Conservation (phyloP, 1,284 basidiomycete genomes). For the Coniferiporia sulphurascens region DNA sequence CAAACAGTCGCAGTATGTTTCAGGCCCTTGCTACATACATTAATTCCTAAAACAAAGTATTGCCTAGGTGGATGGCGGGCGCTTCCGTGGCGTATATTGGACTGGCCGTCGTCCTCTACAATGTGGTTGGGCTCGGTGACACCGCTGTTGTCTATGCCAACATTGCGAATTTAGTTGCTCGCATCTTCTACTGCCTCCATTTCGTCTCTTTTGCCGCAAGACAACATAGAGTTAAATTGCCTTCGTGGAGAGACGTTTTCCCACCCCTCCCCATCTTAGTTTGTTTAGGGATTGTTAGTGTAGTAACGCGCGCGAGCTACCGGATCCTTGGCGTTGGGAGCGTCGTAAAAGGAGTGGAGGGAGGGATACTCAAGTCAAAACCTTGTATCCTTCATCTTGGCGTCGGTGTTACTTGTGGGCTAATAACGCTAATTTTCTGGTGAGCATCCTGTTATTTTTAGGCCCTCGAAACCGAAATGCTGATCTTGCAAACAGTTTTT, state of each 20-base stretch:
- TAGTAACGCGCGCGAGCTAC: conserved; percentile 10
- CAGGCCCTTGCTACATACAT: conserved; percentile 20
- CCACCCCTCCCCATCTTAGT: conserved; percentile 7
- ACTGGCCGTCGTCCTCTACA: conserved; percentile 47
- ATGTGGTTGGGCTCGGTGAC: conserved; percentile 50
- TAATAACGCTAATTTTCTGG: conserved; percentile 3
- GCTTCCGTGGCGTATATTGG: conserved; percentile 61
- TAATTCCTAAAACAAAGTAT: background rate
- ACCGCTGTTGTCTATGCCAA: conserved; percentile 74
- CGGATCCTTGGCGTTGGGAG: conserved; percentile 2
- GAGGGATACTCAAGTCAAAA: conserved; percentile 1
- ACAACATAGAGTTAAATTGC: conserved; percentile 23
- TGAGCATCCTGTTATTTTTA: background rate
- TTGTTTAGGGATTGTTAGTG: background rate
- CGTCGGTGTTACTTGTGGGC: conserved; percentile 6
- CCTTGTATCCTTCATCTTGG: conserved; percentile 13
- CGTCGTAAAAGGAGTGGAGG: conserved; percentile 1
- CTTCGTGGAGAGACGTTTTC: conserved; percentile 2
- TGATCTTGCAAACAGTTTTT: conserved; percentile 7
- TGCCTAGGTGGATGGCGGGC: conserved; percentile 56
- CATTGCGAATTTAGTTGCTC: conserved; percentile 54
- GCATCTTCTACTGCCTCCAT: conserved; percentile 48
- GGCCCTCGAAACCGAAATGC: background rate
- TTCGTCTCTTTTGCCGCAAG: conserved; percentile 33
- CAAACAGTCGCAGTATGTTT: conserved; percentile 53